Base-by-base conservation (phyloP, 495 filamentous ascomycete species). In the Geoglossum glabrum region DNA sequence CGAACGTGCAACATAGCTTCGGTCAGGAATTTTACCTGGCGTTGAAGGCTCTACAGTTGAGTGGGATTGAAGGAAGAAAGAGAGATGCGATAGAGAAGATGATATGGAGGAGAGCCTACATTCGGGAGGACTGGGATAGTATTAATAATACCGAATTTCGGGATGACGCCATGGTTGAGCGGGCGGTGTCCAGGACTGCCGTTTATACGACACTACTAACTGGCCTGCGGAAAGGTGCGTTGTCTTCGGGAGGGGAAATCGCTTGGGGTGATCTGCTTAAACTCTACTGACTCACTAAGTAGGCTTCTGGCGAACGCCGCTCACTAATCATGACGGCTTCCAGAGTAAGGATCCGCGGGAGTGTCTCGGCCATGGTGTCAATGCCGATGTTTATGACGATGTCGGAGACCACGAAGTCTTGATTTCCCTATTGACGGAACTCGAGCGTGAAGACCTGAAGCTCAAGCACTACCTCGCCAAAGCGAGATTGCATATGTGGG, bases 51-150 rank as follows among this genome's bases (percentile, higher is more conserved):
- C 74, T 90, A 8, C 73, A 74, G 54, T 71, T 76, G 38, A 73
- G 76, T 45, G 73, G 73, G 23, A 72, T 75, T 60, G 69, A 72
- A 26, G 70, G 73, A 15, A 76, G 75, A 1, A 76, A 77, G 34
- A 66, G 73, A 40, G 72, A 80, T 33, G 68, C 75, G 51, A 69
- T 80, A 45, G 77, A 83, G 61, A 80, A 79, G 36, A 73, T 90
- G 28, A 83, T 94, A 57, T 95, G 89, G 88, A 80, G 88, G 61
- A 79, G 89, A 38, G 86, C 85, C 63, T 80, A 82, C 60, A 76
- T 88, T 55, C 77, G 77, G 49, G 86, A 94, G 64, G 78, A 94
- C 28, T 69, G 67, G 67, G 50, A 59, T 19, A 58, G 43, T 11
- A 64, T 69, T 43, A 57, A 64, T 1, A 60, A 69, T 54, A 69